Conservation (phyloP, 768 basidiomycete genomes). For the Lentinula aciculospora region DNA sequence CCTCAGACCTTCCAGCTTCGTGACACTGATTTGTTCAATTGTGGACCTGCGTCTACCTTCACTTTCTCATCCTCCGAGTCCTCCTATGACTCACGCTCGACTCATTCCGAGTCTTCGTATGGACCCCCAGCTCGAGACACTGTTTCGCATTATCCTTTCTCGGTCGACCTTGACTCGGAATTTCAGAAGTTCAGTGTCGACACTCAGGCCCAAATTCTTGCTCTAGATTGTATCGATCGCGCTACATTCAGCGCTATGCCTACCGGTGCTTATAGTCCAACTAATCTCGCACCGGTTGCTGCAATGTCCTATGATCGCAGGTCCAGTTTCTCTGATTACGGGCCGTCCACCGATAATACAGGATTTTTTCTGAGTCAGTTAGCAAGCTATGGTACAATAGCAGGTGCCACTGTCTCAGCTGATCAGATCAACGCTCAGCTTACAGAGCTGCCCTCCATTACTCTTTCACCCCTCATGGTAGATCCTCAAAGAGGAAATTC, state of each 20-base stretch:
- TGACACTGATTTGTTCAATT: constrained; percentile 55
- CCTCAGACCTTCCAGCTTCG: constrained; percentile 56
- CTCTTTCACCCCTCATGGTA: constrained; percentile 32
- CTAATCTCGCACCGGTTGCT: constrained; percentile 21
- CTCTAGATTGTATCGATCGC: constrained; percentile 28
- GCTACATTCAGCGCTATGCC: constrained; percentile 52
- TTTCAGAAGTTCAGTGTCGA: constrained; percentile 59
- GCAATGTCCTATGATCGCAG: constrained; percentile 34
- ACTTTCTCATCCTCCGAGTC: constrained; percentile 71
- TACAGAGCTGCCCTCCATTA: constrained; percentile 36
- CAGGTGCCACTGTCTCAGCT: constrained; percentile 42
- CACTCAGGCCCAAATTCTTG: constrained; percentile 23
- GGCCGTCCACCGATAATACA: constrained; percentile 43
- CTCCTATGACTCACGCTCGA: constrained; percentile 62
- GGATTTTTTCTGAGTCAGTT: constrained; percentile 48
- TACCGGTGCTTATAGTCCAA: constrained; percentile 47
- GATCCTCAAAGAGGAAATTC: constrained; percentile 51
- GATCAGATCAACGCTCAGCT: constrained; percentile 48
- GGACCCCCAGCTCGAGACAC: constrained; percentile 46
- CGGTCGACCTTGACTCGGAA: constrained; percentile 67
- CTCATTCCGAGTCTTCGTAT: constrained; percentile 66
- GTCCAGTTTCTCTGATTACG: constrained; percentile 65
- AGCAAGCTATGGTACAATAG: constrained; percentile 30
- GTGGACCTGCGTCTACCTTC: constrained; percentile 72
- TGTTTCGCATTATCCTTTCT: constrained; percentile 49